phyloP scores from a whole-genome alignment of 163 green algal genomes.

The Scenedesmus sp. region DNA sequence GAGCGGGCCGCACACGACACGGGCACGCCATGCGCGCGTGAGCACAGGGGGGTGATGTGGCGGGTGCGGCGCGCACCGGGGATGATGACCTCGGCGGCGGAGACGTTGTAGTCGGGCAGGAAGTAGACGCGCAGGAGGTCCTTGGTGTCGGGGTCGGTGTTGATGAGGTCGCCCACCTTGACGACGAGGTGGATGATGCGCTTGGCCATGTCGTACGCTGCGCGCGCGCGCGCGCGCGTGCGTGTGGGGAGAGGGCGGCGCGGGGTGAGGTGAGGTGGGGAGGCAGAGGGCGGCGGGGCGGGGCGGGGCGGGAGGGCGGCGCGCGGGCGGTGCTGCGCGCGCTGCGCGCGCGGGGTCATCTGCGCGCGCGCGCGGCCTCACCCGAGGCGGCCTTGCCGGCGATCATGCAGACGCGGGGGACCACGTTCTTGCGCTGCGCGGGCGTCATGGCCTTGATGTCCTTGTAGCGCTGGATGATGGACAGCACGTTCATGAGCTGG shows the following conservation, averaged over 20 bases:
- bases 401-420: slow-evolving; percentile 87
- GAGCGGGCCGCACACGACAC: background rate
- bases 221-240: background rate
- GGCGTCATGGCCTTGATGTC: slow-evolving; percentile 90
- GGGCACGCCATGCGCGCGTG: background rate
- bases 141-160: slow-evolving; percentile 91
- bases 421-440: slow-evolving; percentile 82
- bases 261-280: too few relatives aligned
- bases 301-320: too few relatives aligned
- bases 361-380: background rate
- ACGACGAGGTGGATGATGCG: slow-evolving; percentile 96
- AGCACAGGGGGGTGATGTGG: background rate
- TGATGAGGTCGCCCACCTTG: slow-evolving; percentile 87
- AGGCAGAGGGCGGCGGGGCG: too few relatives aligned
- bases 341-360: too few relatives aligned
- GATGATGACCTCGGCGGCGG: slow-evolving; percentile 93
- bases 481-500: slow-evolving; percentile 95
- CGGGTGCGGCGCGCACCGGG: slow-evolving; percentile 56
- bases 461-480: slow-evolving; percentile 96
- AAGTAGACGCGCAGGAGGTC: slow-evolving; percentile 90
- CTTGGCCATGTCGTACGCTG: slow-evolving; percentile 98
- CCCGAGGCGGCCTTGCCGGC: slow-evolving; percentile 91
- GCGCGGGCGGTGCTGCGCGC: too few relatives aligned
- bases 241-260: too few relatives aligned
- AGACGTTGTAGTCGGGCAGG: slow-evolving; percentile 99